phyloP scores from a whole-genome alignment of 768 basidiomycete species.

The Psilocybe sp. region DNA sequence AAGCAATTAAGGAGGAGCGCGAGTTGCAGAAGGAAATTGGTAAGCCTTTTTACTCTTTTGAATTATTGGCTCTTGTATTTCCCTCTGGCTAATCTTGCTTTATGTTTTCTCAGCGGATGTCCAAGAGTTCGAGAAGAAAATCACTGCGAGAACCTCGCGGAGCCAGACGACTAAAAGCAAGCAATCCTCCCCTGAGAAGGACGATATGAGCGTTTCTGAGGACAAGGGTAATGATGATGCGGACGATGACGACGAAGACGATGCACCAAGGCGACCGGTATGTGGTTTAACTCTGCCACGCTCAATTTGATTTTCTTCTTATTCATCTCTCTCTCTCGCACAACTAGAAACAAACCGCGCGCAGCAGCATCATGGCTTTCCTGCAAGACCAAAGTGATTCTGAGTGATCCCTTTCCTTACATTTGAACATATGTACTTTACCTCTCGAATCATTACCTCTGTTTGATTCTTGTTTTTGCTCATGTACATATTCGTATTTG shows the following conservation, averaged over 20 bases:
- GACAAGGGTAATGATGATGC: conserved; percentile 28
- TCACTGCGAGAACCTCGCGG: conserved; percentile 30
- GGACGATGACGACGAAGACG: conserved; percentile 22
- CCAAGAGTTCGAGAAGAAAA: conserved; percentile 58
- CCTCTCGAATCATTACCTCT: no score
- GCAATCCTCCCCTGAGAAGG: conserved; percentile 18
- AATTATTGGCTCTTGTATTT: background rate
- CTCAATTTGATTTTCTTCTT: background rate
- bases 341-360: conserved; percentile 36
- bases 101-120: conserved; percentile 60
- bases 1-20: conserved; percentile 63
- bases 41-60: conserved; percentile 30
- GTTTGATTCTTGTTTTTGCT: no score
- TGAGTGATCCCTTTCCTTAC: conserved; percentile 22
- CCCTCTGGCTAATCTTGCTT: background rate
- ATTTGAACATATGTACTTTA: background rate
- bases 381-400: conserved; percentile 66
- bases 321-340: background rate
- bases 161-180: conserved; percentile 14
- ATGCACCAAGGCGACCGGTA: conserved; percentile 44
- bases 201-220: conserved; percentile 7
- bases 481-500: no score
- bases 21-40: conserved; percentile 80
- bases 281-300: no score
- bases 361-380: conserved; percentile 68